Base-by-base conservation (phyloP, 495 filamentous ascomycete genomes). In the Trichoderma reesei region DNA sequence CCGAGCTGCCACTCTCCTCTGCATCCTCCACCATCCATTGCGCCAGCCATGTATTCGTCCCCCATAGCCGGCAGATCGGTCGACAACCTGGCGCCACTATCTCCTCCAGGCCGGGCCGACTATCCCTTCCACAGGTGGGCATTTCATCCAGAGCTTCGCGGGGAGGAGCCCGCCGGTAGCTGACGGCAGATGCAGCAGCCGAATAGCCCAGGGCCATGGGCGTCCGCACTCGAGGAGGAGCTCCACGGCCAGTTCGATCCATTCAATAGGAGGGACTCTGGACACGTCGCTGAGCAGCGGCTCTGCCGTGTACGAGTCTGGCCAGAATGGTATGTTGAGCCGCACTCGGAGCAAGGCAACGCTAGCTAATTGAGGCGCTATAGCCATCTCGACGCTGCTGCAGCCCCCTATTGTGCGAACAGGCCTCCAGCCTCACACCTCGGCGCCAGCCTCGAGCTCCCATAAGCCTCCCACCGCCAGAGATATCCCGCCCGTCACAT, bases 401-500 rank as follows among this genome's bases (percentile, higher is more conserved):
- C 92, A 96, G 70, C 86, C 91, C 18, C 92, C 95, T 0, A 94
- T 94, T 65, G 83, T 93, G 34, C 90, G 95, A 62, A 94, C 92
- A 18, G 93, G 90, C 54, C 80, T 96, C 56, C 79, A 88, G 14
- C 86, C 91, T 3, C 88, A 94, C 71, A 85, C 86, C 3, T 75
- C 86, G 3, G 82, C 85, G 5, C 78, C 90, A 0, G 75, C 84
- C 33, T 82, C 82, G 6, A 86, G 84, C 65, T 78, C 86, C 42
- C 90, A 91, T 68, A 92, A 87, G 64, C 86, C 90, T 6, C 94
- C 94, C 0, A 92, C 90, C n/a, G 79, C 92, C 7, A 85, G 84
- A 75, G 94, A 99, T 72, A 99, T 99, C 59, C 92, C 94, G 0
- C 93, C 94, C 0, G 94, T 99, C 8, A 88, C 90, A 0, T 79